phyloP scores from a whole-genome alignment of 495 filamentous ascomycete species.

The Penicillium angulare region DNA sequence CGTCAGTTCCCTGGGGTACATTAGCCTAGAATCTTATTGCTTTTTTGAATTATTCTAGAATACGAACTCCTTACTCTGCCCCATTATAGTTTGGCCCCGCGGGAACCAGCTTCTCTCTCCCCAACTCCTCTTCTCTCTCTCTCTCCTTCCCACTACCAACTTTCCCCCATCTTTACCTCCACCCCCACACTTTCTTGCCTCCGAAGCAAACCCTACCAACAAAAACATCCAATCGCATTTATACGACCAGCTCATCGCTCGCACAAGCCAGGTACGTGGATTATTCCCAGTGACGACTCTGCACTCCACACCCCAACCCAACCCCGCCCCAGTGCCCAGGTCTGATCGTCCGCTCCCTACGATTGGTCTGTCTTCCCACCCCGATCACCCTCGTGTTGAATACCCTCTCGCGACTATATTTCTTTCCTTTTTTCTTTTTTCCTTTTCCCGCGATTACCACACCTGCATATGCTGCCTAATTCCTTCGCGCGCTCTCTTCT shows the following conservation, averaged over 20 bases:
- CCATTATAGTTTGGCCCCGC: constrained; percentile 8
- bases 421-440: constrained; percentile 13
- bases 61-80: too few relatives aligned
- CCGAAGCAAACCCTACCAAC: not conserved
- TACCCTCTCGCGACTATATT: not conserved
- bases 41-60: too few relatives aligned
- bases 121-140: not conserved
- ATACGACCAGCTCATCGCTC: not conserved
- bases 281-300: constrained; percentile 4
- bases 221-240: not conserved
- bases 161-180: too few relatives aligned
- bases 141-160: too few relatives aligned
- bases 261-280: constrained; percentile 18
- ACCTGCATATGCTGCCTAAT: constrained; percentile 3
- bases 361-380: constrained; percentile 17
- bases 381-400: constrained; percentile 12
- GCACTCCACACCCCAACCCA: constrained; percentile 12
- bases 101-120: not conserved
- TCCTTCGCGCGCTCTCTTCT: not conserved
- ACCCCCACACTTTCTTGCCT: not conserved
- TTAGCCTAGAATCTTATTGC: too few relatives aligned
- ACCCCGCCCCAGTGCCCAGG: constrained; percentile 5
- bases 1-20: too few relatives aligned
- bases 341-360: constrained; percentile 18
- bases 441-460: constrained; percentile 28